Evolutionary conservation across 148 eudicot genomes (phyloP).

Genomic region (Chenopodium formosanum): DNA sequence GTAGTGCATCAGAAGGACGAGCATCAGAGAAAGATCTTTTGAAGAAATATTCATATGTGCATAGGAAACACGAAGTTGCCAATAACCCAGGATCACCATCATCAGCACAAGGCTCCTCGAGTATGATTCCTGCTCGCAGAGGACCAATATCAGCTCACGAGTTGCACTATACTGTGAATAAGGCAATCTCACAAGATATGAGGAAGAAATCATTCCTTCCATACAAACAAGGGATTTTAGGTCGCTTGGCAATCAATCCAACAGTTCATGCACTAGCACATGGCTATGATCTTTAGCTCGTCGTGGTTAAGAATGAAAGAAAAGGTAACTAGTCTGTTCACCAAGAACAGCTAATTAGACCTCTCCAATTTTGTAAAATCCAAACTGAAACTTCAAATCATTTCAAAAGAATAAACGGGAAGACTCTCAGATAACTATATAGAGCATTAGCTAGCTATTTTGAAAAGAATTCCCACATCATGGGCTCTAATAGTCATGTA

Average conservation of each 20-base stretch:
- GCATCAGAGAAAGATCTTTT: slow-evolving; percentile 53
- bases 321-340: neutral
- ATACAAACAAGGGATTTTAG: slow-evolving; percentile 35
- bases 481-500: no score
- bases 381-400: no score
- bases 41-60: slow-evolving; percentile 44
- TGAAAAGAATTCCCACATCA: no score
- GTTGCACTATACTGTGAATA: slow-evolving; percentile 40
- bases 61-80: slow-evolving; percentile 12
- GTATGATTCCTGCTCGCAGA: neutral
- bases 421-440: no score
- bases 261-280: slow-evolving; percentile 33
- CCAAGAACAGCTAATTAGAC: no score
- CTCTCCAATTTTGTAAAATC: neutral
- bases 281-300: slow-evolving; percentile 27
- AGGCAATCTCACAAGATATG: slow-evolving; percentile 35
- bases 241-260: slow-evolving; percentile 34
- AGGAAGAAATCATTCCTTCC: slow-evolving; percentile 37
- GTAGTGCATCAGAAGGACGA: slow-evolving; percentile 83
- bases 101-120: slow-evolving; percentile 13
- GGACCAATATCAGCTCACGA: slow-evolving; percentile 33
- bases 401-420: no score
- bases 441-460: no score
- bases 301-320: neutral
- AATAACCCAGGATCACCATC: neutral